Evolutionary conservation across 2,329 filamentous ascomycete genomes (phyloP).

Genomic region (Nemania sp.): DNA sequence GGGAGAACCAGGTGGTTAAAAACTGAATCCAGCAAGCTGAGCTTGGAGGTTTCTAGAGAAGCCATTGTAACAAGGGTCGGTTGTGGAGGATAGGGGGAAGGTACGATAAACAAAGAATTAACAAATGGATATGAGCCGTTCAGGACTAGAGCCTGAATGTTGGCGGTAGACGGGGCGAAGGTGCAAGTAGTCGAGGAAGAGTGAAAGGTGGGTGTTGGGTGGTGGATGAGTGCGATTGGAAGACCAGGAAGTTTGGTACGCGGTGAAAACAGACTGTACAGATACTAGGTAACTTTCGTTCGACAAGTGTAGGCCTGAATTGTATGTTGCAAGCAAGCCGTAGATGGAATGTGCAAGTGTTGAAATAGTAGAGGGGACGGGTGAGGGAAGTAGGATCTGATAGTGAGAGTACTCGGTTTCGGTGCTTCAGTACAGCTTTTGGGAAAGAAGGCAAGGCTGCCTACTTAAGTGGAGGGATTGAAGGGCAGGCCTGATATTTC

Average conservation of each 20-base stretch:
- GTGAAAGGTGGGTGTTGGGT: background rate
- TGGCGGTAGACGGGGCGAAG: background rate
- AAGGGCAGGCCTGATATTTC: background rate
- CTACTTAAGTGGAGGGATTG: no score
- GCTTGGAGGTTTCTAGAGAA: background rate
- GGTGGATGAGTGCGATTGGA: background rate
- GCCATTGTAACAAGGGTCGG: background rate
- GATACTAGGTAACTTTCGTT: background rate
- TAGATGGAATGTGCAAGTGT: background rate
- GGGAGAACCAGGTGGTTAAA: slow-evolving; percentile 60
- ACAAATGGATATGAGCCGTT: background rate
- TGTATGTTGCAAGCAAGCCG: background rate
- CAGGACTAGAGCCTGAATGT: no score
- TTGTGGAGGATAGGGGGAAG: no score
- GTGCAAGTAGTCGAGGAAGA: background rate
- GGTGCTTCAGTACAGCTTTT: background rate
- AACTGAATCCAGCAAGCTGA: slow-evolving; percentile 41
- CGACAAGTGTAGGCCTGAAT: background rate
- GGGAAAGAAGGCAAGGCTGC: background rate
- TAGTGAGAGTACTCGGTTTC: background rate
- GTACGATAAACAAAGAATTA: background rate
- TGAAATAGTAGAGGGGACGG: background rate
- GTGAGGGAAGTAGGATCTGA: background rate
- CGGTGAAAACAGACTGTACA: background rate
- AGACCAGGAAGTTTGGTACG: background rate